phyloP scores from a whole-genome alignment of 73 alveolate species.

The Effrenium voratum region DNA sequence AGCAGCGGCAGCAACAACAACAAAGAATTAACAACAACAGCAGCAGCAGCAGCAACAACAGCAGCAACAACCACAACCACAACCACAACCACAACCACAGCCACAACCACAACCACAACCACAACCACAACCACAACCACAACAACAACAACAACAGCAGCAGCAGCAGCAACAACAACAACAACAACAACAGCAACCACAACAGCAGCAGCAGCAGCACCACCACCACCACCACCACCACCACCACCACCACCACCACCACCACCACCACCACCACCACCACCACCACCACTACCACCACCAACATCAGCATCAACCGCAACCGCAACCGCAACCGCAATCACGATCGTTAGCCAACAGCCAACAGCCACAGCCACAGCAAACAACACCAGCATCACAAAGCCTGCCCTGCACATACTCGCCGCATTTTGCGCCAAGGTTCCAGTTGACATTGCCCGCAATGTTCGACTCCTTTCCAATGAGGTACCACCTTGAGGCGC shows the following conservation, averaged over 20 bases:
- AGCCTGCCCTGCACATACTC: neutral
- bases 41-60: too few relatives aligned
- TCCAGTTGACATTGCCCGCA: neutral
- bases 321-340: neutral
- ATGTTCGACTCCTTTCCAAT: neutral
- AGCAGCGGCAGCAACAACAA: too few relatives aligned
- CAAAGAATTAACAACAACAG: too few relatives aligned
- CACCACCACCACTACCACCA: neutral
- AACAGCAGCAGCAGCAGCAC: too few relatives aligned
- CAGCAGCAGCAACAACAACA: too few relatives aligned
- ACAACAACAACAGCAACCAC: too few relatives aligned
- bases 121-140: too few relatives aligned
- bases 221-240: too few relatives aligned
- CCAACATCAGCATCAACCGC: neutral
- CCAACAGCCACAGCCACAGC: neutral
- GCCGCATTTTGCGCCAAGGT: neutral
- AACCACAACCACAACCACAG: too few relatives aligned
- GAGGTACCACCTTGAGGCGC: slow-evolving; percentile 19
- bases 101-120: too few relatives aligned
- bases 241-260: neutral
- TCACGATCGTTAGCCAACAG: neutral
- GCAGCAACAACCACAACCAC: too few relatives aligned
- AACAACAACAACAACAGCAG: too few relatives aligned
- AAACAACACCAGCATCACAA: neutral
- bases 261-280: neutral